phyloP scores from a whole-genome alignment of 495 filamentous ascomycete species.

The Stereocaulon alpinum region DNA sequence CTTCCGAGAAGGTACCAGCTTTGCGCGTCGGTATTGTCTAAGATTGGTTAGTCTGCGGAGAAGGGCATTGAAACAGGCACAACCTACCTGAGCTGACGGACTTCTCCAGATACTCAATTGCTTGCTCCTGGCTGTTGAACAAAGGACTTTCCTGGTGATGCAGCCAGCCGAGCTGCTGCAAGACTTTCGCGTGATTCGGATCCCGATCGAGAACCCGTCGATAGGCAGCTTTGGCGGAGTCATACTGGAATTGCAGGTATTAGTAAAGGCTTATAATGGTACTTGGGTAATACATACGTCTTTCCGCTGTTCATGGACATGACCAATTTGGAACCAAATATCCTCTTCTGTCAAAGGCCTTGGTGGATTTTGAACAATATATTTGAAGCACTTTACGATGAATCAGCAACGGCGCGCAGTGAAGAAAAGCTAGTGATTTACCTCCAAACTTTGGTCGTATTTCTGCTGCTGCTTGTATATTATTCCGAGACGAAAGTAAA shows the following conservation, averaged over 20 bases:
- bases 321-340: constrained; percentile 99
- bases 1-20: constrained; percentile 97
- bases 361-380: constrained; percentile 89
- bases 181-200: constrained; percentile 93
- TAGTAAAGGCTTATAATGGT: constrained; percentile 11
- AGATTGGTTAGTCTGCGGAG: constrained; percentile 9
- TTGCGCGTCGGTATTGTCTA: constrained; percentile 89
- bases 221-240: constrained; percentile 84
- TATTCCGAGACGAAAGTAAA: constrained; percentile 96
- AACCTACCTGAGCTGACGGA: constrained; percentile 86
- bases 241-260: constrained; percentile 53
- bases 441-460: constrained; percentile 83
- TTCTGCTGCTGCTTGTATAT: constrained; percentile 99
- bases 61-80: background rate
- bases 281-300: constrained; percentile 55
- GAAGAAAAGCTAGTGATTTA: constrained; percentile 32
- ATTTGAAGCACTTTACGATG: constrained; percentile 75
- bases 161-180: constrained; percentile 97
- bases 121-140: constrained; percentile 84
- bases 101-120: constrained; percentile 95
- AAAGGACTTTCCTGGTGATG: constrained; percentile 89
- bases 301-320: constrained; percentile 98
- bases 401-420: constrained; percentile 6
- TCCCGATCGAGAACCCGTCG: constrained; percentile 87
- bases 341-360: constrained; percentile 92